A percentile compares a stretch with the other conserved stretches of the same genome.
phyloP scores from a whole-genome alignment of 805 yeast genomes.

The Wickerhamomyces rabaulensis region DNA sequence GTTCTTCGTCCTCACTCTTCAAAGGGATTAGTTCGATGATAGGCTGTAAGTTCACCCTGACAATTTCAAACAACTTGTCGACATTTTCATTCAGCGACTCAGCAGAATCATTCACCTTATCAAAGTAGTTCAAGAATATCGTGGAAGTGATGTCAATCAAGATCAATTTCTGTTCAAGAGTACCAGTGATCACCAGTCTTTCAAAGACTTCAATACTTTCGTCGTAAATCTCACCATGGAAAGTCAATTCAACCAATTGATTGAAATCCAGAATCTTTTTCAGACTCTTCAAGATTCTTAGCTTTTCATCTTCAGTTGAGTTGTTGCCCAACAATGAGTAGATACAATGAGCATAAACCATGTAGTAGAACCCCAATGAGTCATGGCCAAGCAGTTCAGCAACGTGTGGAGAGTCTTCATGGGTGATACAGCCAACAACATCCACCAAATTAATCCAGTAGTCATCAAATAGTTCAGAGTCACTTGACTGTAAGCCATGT shows the following conservation, averaged over 20 bases:
- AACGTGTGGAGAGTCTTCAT: constrained; percentile 41
- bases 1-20: constrained; percentile 35
- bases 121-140: constrained; percentile 44
- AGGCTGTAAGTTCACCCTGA: constrained; percentile 64
- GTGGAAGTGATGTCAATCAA: constrained; percentile 54
- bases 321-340: constrained; percentile 54
- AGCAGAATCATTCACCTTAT: constrained; percentile 20
- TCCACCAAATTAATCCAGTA: constrained; percentile 77
- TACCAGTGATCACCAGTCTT: constrained; percentile 56
- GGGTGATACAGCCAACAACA: constrained; percentile 64
- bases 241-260: constrained; percentile 52
- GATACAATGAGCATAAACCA: constrained; percentile 77
- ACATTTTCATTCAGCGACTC: constrained; percentile 50
- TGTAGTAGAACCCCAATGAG: constrained; percentile 63
- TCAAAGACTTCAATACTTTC: constrained; percentile 77
- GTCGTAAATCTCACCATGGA: constrained; percentile 61
- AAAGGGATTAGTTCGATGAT: constrained; percentile 57
- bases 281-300: constrained; percentile 44
- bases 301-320: constrained; percentile 23
- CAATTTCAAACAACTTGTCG: constrained; percentile 77
- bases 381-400: constrained; percentile 49
- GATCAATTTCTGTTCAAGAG: constrained; percentile 38
- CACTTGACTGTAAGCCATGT: constrained; percentile 22
- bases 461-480: constrained; percentile 42
- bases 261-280: constrained; percentile 50